These are phyloP conservation scores for Lactifluus subvellereus DNA, from an alignment of 768 basidiomycete species.

Conservation along the genomic window DNA sequence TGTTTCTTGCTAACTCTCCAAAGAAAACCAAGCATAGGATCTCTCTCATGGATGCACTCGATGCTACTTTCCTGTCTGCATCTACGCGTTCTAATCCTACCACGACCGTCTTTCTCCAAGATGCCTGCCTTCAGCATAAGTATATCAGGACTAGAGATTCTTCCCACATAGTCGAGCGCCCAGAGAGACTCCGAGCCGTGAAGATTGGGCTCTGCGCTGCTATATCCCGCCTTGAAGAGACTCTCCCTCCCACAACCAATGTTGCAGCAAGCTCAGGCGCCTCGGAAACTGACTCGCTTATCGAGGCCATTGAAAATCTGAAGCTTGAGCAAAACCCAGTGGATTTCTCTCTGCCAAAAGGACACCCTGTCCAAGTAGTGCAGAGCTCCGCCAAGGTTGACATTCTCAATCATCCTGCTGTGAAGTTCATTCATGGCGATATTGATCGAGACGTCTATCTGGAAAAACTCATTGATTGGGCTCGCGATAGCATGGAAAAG, in stretches of 20 bases:
- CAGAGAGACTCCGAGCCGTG: conserved; percentile 82
- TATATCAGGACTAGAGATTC: conserved; percentile 74
- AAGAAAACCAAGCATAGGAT: no score
- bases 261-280: neutral
- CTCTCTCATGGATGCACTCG: neutral
- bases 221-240: conserved; percentile 60
- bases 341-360: neutral
- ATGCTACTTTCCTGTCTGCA: neutral
- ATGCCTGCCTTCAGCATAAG: conserved; percentile 64
- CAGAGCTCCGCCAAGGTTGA: conserved; percentile 51
- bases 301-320: conserved; percentile 31
- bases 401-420: conserved; percentile 53
- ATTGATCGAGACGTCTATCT: conserved; percentile 62
- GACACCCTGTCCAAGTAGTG: conserved; percentile 40
- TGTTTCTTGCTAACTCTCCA: no score
- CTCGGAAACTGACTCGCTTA: conserved; percentile 19
- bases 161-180: conserved; percentile 81
- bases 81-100: neutral
- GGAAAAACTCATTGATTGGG: conserved; percentile 56
- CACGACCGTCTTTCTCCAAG: conserved; percentile 48
- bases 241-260: neutral
- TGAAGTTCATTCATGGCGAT: conserved; percentile 71
- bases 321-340: conserved; percentile 29
- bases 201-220: conserved; percentile 77
- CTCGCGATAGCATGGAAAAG: conserved; percentile 52